phyloP scores from a whole-genome alignment of 169 alveolate genomes.

The Cryptosporidium parvum region DNA sequence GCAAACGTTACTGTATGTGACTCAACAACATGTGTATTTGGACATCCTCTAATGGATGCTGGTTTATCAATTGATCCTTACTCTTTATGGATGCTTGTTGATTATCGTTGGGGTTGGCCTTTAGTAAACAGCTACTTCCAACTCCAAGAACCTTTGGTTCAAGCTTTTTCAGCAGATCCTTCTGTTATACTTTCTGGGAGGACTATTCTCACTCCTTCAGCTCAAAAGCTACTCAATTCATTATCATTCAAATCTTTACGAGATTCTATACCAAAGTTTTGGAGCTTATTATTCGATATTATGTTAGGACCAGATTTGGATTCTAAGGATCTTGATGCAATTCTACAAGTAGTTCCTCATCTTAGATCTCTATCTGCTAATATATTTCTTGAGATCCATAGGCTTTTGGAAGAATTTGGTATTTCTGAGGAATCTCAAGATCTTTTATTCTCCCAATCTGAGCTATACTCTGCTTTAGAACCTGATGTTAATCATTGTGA shows the following conservation, averaged over 20 bases:
- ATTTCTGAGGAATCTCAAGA: constrained; percentile 6
- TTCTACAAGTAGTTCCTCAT: constrained; percentile 32
- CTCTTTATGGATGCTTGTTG: constrained; percentile 56
- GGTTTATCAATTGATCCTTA: constrained; percentile 42
- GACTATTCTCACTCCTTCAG: constrained; percentile 48
- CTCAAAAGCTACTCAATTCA: background rate
- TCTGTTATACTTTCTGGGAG: constrained; percentile 32
- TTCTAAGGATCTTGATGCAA: constrained; percentile 9
- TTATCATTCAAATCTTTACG: constrained; percentile 1
- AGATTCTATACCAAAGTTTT: constrained; percentile 18
- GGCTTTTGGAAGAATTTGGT: constrained; percentile 4
- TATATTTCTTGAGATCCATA: constrained; percentile 9
- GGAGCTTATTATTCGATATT: constrained; percentile 37
- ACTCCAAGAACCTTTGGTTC: constrained; percentile 44
- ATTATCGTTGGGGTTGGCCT: constrained; percentile 72
- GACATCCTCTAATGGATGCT: constrained; percentile 65
- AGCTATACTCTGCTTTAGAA: constrained; percentile 1
- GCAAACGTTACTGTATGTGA: constrained; percentile 64
- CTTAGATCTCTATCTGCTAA: constrained; percentile 11
- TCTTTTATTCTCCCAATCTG: constrained; percentile 13
- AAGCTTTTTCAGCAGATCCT: constrained; percentile 43
- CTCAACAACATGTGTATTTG: constrained; percentile 51
- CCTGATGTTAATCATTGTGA: background rate
- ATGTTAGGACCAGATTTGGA: constrained; percentile 69
- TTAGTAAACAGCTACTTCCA: constrained; percentile 29